phyloP scores from a whole-genome alignment of 2,329 filamentous ascomycete genomes.

The Pseudocercospora crystallina region DNA sequence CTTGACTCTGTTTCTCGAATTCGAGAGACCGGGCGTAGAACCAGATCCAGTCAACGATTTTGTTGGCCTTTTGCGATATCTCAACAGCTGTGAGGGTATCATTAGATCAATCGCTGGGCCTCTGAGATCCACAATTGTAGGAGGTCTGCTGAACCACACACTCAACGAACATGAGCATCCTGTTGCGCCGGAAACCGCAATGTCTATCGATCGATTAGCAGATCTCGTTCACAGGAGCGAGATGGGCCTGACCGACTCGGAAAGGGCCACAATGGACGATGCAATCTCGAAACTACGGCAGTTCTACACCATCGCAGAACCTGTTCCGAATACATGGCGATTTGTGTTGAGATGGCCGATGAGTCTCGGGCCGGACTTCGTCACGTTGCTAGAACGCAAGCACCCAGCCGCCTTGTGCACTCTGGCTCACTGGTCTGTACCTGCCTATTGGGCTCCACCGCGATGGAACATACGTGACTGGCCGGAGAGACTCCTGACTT shows the following conservation, averaged over 20 bases:
- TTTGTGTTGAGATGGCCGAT: slow-evolving; percentile 26
- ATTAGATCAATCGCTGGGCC: slow-evolving; percentile 3
- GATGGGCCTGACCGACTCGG: neutral
- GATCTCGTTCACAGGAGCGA: slow-evolving; percentile 16
- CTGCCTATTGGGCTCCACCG: slow-evolving; percentile 21
- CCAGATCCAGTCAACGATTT: slow-evolving; percentile 6
- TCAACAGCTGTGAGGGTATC: slow-evolving; percentile 11
- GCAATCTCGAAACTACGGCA: slow-evolving; percentile 19
- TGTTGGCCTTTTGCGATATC: slow-evolving; percentile 5
- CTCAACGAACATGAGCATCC: slow-evolving; percentile 1
- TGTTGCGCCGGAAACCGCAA: slow-evolving; percentile 8
- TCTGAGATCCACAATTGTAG: slow-evolving; percentile 5
- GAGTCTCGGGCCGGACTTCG: slow-evolving; percentile 17
- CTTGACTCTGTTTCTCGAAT: slow-evolving; percentile 11
- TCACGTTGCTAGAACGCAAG: slow-evolving; percentile 18
- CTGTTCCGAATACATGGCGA: slow-evolving; percentile 22
- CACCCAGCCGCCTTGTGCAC: slow-evolving; percentile 23
- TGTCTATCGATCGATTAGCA: slow-evolving; percentile 20
- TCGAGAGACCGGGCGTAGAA: slow-evolving; percentile 1
- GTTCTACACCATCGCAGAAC: slow-evolving; percentile 21
- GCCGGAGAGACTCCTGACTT: slow-evolving; percentile 20
- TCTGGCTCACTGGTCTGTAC: slow-evolving; percentile 28
- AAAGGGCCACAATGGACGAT: slow-evolving; percentile 18
- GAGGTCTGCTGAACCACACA: slow-evolving; percentile 5
- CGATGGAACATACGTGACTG: slow-evolving; percentile 27